Conservation (phyloP, 208 protist genomes). For the Trypanosoma scelopori region DNA sequence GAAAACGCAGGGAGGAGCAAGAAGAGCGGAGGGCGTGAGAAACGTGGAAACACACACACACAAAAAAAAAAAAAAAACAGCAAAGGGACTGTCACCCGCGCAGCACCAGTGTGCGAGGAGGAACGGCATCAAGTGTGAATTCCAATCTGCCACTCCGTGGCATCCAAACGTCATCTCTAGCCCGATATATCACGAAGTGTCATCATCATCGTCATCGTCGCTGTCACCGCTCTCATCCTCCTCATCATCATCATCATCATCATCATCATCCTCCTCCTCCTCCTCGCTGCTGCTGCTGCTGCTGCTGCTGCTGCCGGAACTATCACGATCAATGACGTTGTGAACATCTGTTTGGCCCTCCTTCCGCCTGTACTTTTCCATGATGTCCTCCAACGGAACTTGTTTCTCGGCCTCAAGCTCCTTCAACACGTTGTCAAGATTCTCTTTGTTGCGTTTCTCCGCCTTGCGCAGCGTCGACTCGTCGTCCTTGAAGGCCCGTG, state of each 20-base stretch:
- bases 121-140: too few relatives aligned
- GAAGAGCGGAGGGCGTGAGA: not conserved
- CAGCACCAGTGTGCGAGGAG: not conserved
- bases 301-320: conserved; percentile 30
- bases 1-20: not conserved
- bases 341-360: conserved; percentile 1
- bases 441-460: conserved; percentile 62
- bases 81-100: too few relatives aligned
- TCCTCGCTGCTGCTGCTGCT: conserved; percentile 22
- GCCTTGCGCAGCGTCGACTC: conserved; percentile 77
- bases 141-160: too few relatives aligned
- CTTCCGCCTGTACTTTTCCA: conserved; percentile 50
- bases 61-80: not conserved
- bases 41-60: not conserved
- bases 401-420: conserved; percentile 82
- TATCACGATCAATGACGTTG: conserved; percentile 31
- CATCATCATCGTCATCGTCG: not conserved
- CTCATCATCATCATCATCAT: conserved; percentile 38
- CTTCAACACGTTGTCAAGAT: conserved; percentile 64
- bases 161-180: too few relatives aligned
- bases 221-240: conserved; percentile 1
- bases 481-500: conserved; percentile 66
- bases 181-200: not conserved
- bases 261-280: conserved; percentile 29
- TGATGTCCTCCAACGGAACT: conserved; percentile 79